phyloP scores from a whole-genome alignment of 164 flowering plant genomes.

The Santalum album region DNA sequence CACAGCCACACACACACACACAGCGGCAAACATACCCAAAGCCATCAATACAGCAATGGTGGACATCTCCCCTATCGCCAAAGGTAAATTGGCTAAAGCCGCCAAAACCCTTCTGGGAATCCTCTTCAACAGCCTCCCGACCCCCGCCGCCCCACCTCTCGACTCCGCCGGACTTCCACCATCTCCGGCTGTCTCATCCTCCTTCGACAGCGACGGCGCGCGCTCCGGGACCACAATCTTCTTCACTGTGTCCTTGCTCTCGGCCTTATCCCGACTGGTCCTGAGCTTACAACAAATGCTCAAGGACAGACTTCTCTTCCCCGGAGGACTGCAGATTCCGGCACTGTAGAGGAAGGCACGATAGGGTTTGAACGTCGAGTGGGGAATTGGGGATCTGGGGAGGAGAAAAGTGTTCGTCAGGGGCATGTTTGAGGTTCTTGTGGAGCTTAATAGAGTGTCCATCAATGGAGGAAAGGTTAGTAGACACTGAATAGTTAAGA shows the following conservation, averaged over 20 bases:
- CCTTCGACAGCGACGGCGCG: conserved; percentile 44
- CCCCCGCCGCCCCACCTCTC: conserved; percentile 6
- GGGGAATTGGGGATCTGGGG: conserved; percentile 12
- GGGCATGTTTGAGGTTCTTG: conserved; percentile 13
- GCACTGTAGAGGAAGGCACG: conserved; percentile 4
- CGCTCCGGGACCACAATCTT: conserved; percentile 40
- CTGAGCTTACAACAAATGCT: conserved; percentile 32
- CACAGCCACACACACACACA: no score
- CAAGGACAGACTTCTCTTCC: conserved; percentile 8
- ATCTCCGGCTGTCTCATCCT: conserved; percentile 11
- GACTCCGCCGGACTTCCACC: conserved; percentile 12
- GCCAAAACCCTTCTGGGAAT: conserved; percentile 47
- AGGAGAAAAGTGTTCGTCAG: conserved; percentile 8
- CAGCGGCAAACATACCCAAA: conserved; percentile 39
- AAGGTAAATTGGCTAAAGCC: conserved; percentile 65
- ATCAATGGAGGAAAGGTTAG: conserved; percentile 17
- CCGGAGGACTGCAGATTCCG: conserved; percentile 5
- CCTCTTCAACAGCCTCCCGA: conserved; percentile 29
- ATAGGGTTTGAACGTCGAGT: conserved; percentile 8
- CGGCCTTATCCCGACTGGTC: conserved; percentile 19
- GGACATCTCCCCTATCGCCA: conserved; percentile 88
- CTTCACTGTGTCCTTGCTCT: conserved; percentile 21
- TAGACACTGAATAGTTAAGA: no score
- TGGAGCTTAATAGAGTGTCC: conserved; percentile 28
- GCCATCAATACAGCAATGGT: conserved; percentile 84